Evolutionary conservation across 1,284 basidiomycete genomes (phyloP), one percentile per base, ranked within the genome.

Genomic region (Irpex sp.): DNA sequence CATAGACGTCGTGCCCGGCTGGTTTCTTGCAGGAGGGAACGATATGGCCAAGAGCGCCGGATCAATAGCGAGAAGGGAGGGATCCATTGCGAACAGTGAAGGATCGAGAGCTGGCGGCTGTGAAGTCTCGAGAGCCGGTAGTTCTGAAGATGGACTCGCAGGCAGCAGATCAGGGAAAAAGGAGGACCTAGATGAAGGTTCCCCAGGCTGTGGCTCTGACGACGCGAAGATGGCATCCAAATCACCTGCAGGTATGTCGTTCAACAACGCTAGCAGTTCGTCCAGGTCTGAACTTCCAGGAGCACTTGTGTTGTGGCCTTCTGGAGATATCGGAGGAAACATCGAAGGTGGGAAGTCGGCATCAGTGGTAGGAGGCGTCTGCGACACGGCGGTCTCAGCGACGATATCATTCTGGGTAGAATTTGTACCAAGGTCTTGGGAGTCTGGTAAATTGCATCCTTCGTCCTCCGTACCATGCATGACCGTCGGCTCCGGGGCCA

Each of bases 231-330:
- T 48, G 1, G 58, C 60, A 19, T 63, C 61, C 23, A 66, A 45
- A 14, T 66, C 65, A 12, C 37, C 42, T 4, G 42, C 57, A 10
- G 64, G 62, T 35, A 66, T 35, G 36, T 61, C 57, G 37, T 63
- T 62, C 37, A 66, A 61, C 6, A 65, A 45, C 2, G 63, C 45
- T 8, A 66, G 59, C 35, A 65, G 56, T 19, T 66, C 65, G 56
- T 66, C 60, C 14, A 65, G 56, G 14, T 57, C 56, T 14, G 56
- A 35, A n/a, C 39, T 45, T 5, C 14, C 10, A 36, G 54, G 21
- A 18, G 16, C 23, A 23, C 10, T 10, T 14, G 19, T 23, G 9
- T 16, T 16, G 3, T 35, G 52, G 33, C 18, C 62, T 54, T 49
- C 39, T 18, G 55, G 56, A 16, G 28, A n/a, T 23, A 59, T 35